A percentile compares a stretch with the other conserved stretches of the same genome.
Evolutionary conservation across 176 grass and related monocot genomes (phyloP).

Genomic region (Juncus effusus): DNA sequence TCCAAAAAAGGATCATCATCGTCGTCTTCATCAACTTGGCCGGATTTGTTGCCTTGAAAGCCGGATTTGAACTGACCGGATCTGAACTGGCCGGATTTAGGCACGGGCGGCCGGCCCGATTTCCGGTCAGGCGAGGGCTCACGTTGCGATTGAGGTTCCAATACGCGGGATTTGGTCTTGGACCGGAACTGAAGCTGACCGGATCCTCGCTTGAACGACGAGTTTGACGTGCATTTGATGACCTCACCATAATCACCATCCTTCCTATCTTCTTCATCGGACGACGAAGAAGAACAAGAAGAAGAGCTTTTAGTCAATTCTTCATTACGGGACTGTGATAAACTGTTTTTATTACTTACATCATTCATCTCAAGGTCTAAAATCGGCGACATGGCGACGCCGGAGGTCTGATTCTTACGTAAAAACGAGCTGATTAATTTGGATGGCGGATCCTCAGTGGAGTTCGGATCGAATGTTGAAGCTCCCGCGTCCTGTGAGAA

Average conservation of each 20-base stretch:
- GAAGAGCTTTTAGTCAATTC: background rate
- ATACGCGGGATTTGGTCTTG: conserved; percentile 67
- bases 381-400: conserved; percentile 50
- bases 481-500: conserved; percentile 30
- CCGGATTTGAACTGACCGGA: conserved; percentile 41
- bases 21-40: conserved; percentile 55
- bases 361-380: conserved; percentile 74
- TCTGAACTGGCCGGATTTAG: conserved; percentile 54
- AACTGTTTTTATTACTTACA: conserved; percentile 26
- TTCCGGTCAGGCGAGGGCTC: background rate
- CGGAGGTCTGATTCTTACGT: conserved; percentile 50
- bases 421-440: conserved; percentile 74
- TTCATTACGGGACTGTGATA: conserved; percentile 18
- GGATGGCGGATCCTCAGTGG: conserved; percentile 56
- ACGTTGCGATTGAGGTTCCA: conserved; percentile 53
- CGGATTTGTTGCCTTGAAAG: conserved; percentile 35
- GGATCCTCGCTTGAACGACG: conserved; percentile 22
- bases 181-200: conserved; percentile 29
- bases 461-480: conserved; percentile 56
- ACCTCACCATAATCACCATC: conserved; percentile 36
- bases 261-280: conserved; percentile 15
- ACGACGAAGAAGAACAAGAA: conserved; percentile 43
- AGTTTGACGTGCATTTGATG: conserved; percentile 62
- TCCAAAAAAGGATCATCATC: conserved; percentile 80
- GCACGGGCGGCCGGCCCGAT: conserved; percentile 21